Conservation (phyloP, 352 stramenopile species). For the Pythium dissimile region DNA sequence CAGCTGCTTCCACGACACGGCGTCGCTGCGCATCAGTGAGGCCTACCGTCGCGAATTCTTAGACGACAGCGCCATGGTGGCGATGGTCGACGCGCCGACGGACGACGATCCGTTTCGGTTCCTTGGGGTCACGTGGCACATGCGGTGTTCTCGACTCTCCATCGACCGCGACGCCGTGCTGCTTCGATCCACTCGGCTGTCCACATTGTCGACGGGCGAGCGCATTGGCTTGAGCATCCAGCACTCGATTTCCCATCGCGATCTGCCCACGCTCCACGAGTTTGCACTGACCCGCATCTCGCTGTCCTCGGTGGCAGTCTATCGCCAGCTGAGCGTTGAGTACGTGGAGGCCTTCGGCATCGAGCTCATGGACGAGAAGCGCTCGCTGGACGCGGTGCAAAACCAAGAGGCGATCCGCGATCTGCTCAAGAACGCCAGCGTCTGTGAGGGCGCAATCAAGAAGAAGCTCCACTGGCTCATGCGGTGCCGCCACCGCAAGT, state of each 20-base stretch:
- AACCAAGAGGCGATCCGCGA: slow-evolving; percentile 26
- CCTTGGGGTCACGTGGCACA: slow-evolving; percentile 29
- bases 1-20: slow-evolving; percentile 34
- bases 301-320: slow-evolving; percentile 31
- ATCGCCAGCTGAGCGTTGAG: slow-evolving; percentile 33
- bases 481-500: background rate
- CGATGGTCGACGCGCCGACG: slow-evolving; percentile 22
- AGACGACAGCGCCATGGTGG: slow-evolving; percentile 25
- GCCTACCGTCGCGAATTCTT: slow-evolving; percentile 32
- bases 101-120: slow-evolving; percentile 33
- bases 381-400: background rate
- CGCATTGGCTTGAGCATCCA: slow-evolving; percentile 39
- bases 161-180: slow-evolving; percentile 37
- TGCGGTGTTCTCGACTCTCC: slow-evolving; percentile 9
- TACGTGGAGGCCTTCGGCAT: slow-evolving; percentile 41
- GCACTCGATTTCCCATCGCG: slow-evolving; percentile 45
- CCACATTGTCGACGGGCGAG: slow-evolving; percentile 21
- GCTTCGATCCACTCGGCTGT: slow-evolving; percentile 1
- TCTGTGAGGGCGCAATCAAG: slow-evolving; percentile 25
- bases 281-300: slow-evolving; percentile 30
- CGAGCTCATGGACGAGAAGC: slow-evolving; percentile 22
- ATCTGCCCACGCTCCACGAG: slow-evolving; percentile 30
- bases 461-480: slow-evolving; percentile 46
- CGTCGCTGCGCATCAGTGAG: slow-evolving; percentile 28
- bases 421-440: slow-evolving; percentile 10